phyloP scores from a whole-genome alignment of 345 rosid species.

The Alliaria petiolata region DNA sequence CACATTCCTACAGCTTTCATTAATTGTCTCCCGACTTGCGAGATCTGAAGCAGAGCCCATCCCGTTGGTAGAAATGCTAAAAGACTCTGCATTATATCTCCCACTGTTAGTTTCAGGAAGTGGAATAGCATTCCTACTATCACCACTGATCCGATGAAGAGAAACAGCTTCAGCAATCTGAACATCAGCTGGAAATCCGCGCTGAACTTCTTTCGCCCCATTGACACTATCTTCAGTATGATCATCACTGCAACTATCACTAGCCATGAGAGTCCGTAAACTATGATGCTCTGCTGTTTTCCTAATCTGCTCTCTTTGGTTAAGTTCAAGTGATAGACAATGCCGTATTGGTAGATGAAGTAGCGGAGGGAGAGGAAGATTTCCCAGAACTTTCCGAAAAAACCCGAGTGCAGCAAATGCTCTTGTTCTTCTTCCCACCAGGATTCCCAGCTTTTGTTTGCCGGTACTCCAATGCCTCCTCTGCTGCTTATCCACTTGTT shows the following conservation, averaged over 20 bases:
- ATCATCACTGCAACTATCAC: conserved; percentile 78
- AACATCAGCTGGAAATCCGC: conserved; percentile 98
- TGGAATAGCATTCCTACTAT: conserved; percentile 62
- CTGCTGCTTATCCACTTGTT: conserved; percentile 83
- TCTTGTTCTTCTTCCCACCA: conserved; percentile 99
- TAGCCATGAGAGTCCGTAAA: conserved; percentile 89
- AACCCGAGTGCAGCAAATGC: conserved; percentile 74
- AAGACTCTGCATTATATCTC: conserved; percentile 82
- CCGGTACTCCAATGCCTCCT: conserved; percentile 96
- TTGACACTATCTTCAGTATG: conserved; percentile 82
- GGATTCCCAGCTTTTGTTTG: conserved; percentile 95
- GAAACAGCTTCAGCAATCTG: conserved; percentile 75
- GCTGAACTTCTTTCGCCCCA: conserved; percentile 95
- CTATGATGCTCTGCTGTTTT: conserved; percentile 58
- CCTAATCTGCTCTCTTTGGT: conserved; percentile 52
- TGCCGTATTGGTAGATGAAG: conserved; percentile 83
- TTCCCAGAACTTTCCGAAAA: conserved; percentile 70
- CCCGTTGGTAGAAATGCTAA: conserved; percentile 89
- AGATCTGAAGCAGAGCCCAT: conserved; percentile 90
- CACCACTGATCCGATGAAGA: conserved; percentile 59
- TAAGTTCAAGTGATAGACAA: conserved; percentile 74
- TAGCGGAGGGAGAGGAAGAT: conserved; percentile 71
- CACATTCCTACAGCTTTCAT: conserved; percentile 79
- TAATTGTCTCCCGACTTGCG: conserved; percentile 64
- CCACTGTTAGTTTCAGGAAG: conserved; percentile 68